Base-by-base conservation (phyloP, 2,329 filamentous ascomycete species). In the Dryadomyces quercus-mongolicae region DNA sequence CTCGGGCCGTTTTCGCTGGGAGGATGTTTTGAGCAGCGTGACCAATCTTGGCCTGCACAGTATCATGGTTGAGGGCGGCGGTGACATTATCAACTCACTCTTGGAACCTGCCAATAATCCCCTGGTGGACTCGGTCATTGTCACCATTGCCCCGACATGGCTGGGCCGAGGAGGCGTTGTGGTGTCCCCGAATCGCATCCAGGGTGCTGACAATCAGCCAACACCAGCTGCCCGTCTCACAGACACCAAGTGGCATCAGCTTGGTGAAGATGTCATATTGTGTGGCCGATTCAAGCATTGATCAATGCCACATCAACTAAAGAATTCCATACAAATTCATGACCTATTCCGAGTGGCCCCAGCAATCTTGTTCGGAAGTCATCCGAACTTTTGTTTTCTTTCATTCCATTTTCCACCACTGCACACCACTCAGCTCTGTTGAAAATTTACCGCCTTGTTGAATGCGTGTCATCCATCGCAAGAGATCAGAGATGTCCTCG, bases 11-110 rank as follows among this genome's bases (percentile, higher is more conserved):
- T 75, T 86, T 58, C 68, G 73, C 18, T 94, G 88, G 89, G 67
- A 67, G 12, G 73, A 75, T 44, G 76, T 94, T 16, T 68, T 94
- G 34, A 68, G 68, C 18, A 70, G 73, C 3, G 67, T 95, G n/a
- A 60, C 62, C 38, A 66, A 65, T 1, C 74, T 86, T 60, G 82
- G 82, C 1, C 70, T 95, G 47, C 68, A 70, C 52, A 95, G 89
- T 64, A 74, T 96, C 55, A 96, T 96, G 92, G 77, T 97, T 50
- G 92, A 97, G 67, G 92, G 92, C 0, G 92, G 92, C 12, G 91
- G 80, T 0, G 73, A 75, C 12, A 82, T 96, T 38, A 88, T 97
- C 65, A 94, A 93, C 65, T 80, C 85, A 42, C 70, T 97, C 18
- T 74, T 97, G n/a, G 73, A 77, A 43, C 74, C 78, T 2, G 71